phyloP scores from a whole-genome alignment of 2,329 filamentous ascomycete genomes.

The Stagonosporopsis cucurbitacearum region DNA sequence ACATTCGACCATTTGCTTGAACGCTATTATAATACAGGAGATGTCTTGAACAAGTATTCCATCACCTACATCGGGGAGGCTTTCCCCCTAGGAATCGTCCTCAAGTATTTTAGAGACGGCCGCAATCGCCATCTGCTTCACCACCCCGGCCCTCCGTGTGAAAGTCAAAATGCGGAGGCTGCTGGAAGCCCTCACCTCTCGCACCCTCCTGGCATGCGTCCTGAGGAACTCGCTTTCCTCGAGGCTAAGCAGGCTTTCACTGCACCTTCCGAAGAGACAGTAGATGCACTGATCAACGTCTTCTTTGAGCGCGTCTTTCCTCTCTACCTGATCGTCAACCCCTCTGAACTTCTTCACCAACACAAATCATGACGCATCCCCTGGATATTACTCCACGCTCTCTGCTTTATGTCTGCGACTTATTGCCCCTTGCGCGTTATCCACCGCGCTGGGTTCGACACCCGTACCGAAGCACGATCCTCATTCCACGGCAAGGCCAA shows the following conservation, averaged over 20 bases:
- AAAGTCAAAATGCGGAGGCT: neutral
- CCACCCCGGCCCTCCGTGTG: neutral
- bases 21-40: neutral
- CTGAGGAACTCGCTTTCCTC: constrained; percentile 5
- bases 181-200: no score
- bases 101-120: neutral
- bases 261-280: neutral
- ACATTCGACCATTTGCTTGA: constrained; percentile 6
- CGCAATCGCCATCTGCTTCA: constrained; percentile 3
- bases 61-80: constrained; percentile 12
- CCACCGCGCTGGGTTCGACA: constrained; percentile 2
- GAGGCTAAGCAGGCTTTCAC: constrained; percentile 13
- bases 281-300: constrained; percentile 2
- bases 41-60: constrained; percentile 3
- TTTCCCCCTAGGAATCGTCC: constrained; percentile 9
- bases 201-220: neutral
- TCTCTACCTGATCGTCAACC: constrained; percentile 4
- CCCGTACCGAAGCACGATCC: constrained; percentile 3
- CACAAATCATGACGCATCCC: neutral
- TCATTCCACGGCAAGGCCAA: constrained; percentile 5
- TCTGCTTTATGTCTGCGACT: constrained; percentile 7
- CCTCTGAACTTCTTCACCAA: neutral
- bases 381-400: constrained; percentile 8
- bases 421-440: constrained; percentile 8
- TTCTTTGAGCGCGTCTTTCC: constrained; percentile 10